Evolutionary conservation across 345 rosid species (phyloP).

Genomic region (Microcos paniculata): DNA sequence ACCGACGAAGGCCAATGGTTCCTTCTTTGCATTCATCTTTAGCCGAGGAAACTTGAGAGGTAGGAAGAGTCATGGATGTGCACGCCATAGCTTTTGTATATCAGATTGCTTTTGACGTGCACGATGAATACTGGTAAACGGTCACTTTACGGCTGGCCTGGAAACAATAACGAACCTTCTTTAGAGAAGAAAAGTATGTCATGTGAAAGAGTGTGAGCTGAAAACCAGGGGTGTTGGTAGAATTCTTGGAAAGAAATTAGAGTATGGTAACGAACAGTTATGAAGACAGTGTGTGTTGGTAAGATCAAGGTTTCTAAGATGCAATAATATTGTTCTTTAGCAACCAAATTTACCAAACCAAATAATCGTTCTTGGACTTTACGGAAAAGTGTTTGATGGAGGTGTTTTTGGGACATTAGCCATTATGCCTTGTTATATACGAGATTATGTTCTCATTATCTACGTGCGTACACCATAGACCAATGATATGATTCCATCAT

Average conservation of each 20-base stretch:
- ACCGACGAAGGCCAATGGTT: conserved; percentile 49
- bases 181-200: conserved; percentile 11
- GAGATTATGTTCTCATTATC: conserved; percentile 4
- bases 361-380: neutral
- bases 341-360: neutral
- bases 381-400: neutral
- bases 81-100: conserved; percentile 44
- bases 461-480: neutral
- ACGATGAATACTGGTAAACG: neutral
- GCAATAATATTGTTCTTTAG: neutral
- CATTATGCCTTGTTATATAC: neutral
- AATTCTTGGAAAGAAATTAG: neutral
- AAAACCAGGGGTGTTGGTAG: conserved; percentile 5
- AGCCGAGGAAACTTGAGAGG: conserved; percentile 34
- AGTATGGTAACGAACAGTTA: neutral
- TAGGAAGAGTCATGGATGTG: conserved; percentile 44
- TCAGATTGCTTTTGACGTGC: neutral
- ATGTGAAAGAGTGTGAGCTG: conserved; percentile 9
- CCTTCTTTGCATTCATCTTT: conserved; percentile 48
- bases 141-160: neutral
- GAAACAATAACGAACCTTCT: neutral
- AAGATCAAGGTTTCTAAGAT: neutral
- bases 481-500: neutral
- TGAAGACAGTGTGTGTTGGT: neutral
- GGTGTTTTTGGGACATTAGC: neutral